Evolutionary conservation across 2,329 filamentous ascomycete species (phyloP).

Genomic region (Drechslerella dactyloides): DNA sequence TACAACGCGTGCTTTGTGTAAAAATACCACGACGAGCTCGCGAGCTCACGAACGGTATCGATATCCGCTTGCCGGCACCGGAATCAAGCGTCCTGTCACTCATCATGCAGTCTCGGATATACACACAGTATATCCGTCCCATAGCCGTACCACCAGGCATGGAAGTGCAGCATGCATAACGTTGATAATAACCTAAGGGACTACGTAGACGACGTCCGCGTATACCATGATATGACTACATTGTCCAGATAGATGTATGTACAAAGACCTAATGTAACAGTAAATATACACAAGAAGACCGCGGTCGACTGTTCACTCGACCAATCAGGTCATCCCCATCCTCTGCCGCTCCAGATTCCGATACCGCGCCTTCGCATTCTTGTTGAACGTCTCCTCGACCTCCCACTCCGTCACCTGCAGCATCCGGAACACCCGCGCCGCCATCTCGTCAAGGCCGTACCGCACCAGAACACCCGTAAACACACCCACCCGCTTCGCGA

Average conservation of each 20-base stretch:
- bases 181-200: no score
- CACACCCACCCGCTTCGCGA: slow-evolving; percentile 10
- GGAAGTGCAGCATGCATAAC: no score
- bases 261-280: background rate
- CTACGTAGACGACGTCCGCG: no score
- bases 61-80: no score
- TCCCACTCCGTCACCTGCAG: slow-evolving; percentile 15
- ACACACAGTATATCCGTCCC: no score
- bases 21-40: no score
- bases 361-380: background rate
- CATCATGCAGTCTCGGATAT: no score
- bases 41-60: no score
- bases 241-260: background rate
- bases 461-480: slow-evolving; percentile 20
- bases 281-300: background rate
- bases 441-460: background rate
- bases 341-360: background rate
- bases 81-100: no score
- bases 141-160: no score
- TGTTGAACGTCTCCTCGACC: background rate
- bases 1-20: background rate
- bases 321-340: background rate
- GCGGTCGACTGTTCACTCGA: background rate
- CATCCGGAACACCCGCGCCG: slow-evolving; percentile 8
- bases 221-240: background rate